Percentiles rank a stretch among this genome's conserved stretches.
These are phyloP conservation scores for Thamnidium elegans DNA, from an alignment of 192 early-diverging fungal species.

Conservation along the genomic window DNA sequence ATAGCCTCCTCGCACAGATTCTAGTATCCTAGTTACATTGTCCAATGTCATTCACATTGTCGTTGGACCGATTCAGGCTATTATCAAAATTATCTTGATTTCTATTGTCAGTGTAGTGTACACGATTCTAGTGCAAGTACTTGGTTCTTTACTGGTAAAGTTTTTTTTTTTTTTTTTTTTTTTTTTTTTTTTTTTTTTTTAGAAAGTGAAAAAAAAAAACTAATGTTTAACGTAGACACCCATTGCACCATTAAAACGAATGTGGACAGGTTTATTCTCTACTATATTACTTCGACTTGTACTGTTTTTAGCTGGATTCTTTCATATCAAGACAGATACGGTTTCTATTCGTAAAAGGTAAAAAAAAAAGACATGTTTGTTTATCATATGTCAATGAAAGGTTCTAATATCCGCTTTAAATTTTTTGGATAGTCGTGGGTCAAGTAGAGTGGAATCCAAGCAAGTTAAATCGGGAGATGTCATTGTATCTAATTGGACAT, in stretches of 20 bases:
- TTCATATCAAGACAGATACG: slow-evolving; percentile 60
- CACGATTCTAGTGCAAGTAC: slow-evolving; percentile 41
- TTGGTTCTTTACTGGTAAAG: slow-evolving; percentile 47
- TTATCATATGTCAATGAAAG: too few species aligned
- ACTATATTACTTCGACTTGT: slow-evolving; percentile 50
- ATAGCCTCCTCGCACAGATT: slow-evolving; percentile 48
- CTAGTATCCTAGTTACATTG: slow-evolving; percentile 32
- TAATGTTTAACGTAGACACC: background rate
- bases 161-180: too few species aligned
- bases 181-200: too few species aligned
- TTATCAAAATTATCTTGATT: slow-evolving; percentile 40
- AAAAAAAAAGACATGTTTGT: background rate
- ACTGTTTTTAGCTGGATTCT: slow-evolving; percentile 72
- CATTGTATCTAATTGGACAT: slow-evolving; percentile 77
- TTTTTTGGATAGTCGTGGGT: slow-evolving; percentile 19
- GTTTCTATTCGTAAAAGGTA: slow-evolving; percentile 71
- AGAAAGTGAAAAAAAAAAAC: background rate
- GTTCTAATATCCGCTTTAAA: too few species aligned
- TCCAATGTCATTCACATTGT: slow-evolving; percentile 37
- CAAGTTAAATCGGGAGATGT: slow-evolving; percentile 61
- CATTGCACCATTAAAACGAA: slow-evolving; percentile 29
- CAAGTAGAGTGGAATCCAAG: slow-evolving; percentile 29
- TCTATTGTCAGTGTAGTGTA: slow-evolving; percentile 36
- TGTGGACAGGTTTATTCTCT: slow-evolving; percentile 38
- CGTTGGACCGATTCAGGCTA: slow-evolving; percentile 45